Evolutionary conservation across 1,284 basidiomycete species (phyloP).

Genomic region (Pascua guehoae): DNA sequence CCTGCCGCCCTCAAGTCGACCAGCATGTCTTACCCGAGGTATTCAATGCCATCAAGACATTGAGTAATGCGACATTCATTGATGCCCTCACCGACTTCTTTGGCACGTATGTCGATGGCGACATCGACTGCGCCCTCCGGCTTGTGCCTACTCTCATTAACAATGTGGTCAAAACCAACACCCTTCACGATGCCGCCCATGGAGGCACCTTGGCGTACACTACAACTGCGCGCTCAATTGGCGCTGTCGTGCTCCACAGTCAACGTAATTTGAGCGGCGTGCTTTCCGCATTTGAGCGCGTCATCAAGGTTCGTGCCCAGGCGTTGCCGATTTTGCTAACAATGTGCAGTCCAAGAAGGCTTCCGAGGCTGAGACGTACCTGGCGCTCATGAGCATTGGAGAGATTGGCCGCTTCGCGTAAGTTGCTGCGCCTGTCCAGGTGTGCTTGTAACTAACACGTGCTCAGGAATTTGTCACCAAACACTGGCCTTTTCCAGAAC

Average conservation of each 20-base stretch:
- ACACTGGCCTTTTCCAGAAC: slow-evolving; percentile 68
- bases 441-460: too few species aligned
- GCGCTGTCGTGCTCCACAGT: slow-evolving; percentile 68
- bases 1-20: slow-evolving; percentile 69
- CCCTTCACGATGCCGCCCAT: slow-evolving; percentile 38
- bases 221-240: slow-evolving; percentile 79
- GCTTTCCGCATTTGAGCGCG: slow-evolving; percentile 73
- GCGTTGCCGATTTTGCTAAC: too few species aligned
- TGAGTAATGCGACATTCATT: slow-evolving; percentile 67
- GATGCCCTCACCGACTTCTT: slow-evolving; percentile 81
- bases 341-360: slow-evolving; percentile 63
- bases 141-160: slow-evolving; percentile 67
- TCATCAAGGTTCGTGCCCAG: slow-evolving; percentile 55
- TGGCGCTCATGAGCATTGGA: slow-evolving; percentile 82
- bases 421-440: slow-evolving; percentile 27
- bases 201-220: slow-evolving; percentile 49
- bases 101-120: slow-evolving; percentile 71
- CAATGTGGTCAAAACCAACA: slow-evolving; percentile 25
- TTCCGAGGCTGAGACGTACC: slow-evolving; percentile 62
- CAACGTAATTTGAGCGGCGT: slow-evolving; percentile 69
- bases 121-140: slow-evolving; percentile 71
- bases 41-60: slow-evolving; percentile 68
- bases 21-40: slow-evolving; percentile 64
- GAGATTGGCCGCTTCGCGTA: slow-evolving; percentile 85
- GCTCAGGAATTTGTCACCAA: slow-evolving; percentile 71